Evolutionary conservation across 257 asterid species (phyloP), one percentile per base, ranked within the genome.

Genomic region (Solanum pinnatisectum): DNA sequence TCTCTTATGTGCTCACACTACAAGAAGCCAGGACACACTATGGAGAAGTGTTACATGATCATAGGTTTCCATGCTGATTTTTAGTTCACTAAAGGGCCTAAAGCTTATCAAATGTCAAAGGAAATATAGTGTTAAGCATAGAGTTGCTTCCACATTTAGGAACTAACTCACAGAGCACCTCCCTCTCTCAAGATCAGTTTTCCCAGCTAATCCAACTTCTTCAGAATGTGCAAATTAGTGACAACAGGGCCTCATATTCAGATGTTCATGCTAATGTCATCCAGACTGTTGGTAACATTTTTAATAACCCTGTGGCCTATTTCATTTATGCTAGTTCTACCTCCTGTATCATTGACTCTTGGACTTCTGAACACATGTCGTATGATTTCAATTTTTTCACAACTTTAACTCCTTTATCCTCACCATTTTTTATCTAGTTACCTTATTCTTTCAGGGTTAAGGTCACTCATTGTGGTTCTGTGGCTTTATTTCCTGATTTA

Each of bases 91-190:
- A 68, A 8, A 11, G 18, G 36, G 5, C 0, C 74, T 3, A 68
- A 2, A 8, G 11, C 6, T 12, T 10, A 27, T 5, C 3, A 0
- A 15, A 1, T 4, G 1, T 27, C 1, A 68, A 15, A 1, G 35
- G 22, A 4, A 27, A 27, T 27, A 0, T 9, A 25, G 20, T n/a
- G 5, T 9, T 59, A 4, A 22, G 15, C 52, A 49, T 2, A 5
- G 0, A 5, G 3, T 6, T 49, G 6, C 5, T 13, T 14, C 59
- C 20, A 15, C 59, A 4, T 49, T 14, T 5, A 22, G 6, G 4
- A 44, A 4, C 15, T 12, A 44, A 1, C 5, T n/a, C 30, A 4
- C 32, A 9, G 1, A 8, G 73, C 2, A 13, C 7, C 8, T 5
- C 22, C 9, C 27, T 68, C 4, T 25, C 36, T 2, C 22, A 25